Conservation (phyloP, 306 rosid genomes). For the Quercus parvula region DNA sequence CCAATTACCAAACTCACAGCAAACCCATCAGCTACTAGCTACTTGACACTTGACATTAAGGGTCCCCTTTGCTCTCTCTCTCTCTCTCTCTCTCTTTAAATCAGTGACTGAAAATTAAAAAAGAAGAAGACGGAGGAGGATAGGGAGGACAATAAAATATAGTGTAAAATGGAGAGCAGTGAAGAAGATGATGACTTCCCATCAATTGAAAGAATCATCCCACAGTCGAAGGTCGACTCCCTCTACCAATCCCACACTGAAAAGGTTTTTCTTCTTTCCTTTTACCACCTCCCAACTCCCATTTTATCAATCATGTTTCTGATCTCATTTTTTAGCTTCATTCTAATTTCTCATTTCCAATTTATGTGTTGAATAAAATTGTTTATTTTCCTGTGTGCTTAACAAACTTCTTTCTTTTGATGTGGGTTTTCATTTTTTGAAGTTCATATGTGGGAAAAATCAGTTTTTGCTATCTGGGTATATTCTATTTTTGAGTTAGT, state of each 20-base stretch:
- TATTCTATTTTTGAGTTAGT: neutral
- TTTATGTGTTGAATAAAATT: neutral
- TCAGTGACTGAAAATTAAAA: neutral
- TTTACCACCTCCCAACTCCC: neutral
- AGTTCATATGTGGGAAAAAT: neutral
- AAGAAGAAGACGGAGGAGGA: neutral
- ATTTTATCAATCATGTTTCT: neutral
- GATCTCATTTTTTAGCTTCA: neutral
- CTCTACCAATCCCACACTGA: slow-evolving; percentile 89
- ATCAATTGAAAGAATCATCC: slow-evolving; percentile 74
- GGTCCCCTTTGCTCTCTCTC: neutral
- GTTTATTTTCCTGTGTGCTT: neutral
- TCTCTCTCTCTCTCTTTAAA: neutral
- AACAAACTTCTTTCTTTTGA: neutral
- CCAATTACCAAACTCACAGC: neutral
- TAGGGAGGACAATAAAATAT: neutral
- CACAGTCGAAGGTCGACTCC: slow-evolving; percentile 89
- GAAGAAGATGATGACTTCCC: slow-evolving; percentile 98
- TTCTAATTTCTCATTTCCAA: neutral
- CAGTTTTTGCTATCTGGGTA: neutral
- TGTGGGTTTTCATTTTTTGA: neutral
- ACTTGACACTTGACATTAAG: no score
- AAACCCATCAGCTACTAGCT: neutral
- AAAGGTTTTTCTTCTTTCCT: slow-evolving; percentile 47
- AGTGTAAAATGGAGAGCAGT: slow-evolving; percentile 75